phyloP scores from a whole-genome alignment of 345 rosid genomes.

The Populus euphratica region DNA sequence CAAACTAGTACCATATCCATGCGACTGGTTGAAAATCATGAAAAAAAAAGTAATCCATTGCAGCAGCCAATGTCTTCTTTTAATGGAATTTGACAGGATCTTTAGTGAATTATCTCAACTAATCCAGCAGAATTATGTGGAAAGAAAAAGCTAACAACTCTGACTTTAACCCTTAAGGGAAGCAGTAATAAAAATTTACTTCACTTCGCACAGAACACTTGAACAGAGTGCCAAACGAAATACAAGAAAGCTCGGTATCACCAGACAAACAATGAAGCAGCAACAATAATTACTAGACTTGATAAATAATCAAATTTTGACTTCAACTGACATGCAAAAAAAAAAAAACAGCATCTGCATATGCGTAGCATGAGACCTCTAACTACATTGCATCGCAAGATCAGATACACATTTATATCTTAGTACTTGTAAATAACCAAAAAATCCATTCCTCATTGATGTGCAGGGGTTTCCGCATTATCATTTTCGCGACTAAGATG shows the following conservation, averaged over 20 bases:
- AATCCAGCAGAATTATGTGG: background rate
- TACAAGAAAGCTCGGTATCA: too few species aligned
- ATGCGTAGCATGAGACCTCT: background rate
- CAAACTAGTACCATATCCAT: background rate
- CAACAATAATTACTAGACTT: background rate
- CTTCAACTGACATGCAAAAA: background rate
- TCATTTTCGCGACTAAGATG: background rate
- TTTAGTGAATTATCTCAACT: background rate
- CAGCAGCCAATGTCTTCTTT: background rate
- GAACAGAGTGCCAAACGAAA: background rate
- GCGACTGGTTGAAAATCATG: background rate
- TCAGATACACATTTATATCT: background rate
- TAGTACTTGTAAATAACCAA: too few species aligned
- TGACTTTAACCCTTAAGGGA: background rate
- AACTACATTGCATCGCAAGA: background rate
- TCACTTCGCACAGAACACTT: background rate
- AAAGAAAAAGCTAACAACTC: background rate
- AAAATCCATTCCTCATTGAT: too few species aligned
- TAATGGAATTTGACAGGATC: background rate
- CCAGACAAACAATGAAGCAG: background rate
- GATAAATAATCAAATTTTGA: background rate
- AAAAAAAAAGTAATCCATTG: background rate
- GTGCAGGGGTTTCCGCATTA: too few species aligned
- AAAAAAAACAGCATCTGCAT: background rate
- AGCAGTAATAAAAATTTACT: background rate